Evolutionary conservation across 176 grass and related monocot genomes (phyloP).

Genomic region (Pontederia crassipes): DNA sequence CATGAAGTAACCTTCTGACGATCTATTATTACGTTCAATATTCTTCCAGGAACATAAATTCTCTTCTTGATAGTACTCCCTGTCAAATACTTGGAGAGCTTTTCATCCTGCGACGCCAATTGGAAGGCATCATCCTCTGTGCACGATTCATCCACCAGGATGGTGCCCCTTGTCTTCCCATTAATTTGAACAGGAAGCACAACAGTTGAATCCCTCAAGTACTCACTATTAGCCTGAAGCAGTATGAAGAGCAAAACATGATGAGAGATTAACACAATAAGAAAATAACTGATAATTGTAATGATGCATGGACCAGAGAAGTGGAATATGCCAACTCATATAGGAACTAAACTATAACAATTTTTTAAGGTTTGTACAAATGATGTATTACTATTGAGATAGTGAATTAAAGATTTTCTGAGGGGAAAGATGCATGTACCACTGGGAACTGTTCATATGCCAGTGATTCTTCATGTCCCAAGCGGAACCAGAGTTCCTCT

Average conservation of each 20-base stretch:
- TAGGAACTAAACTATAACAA: too few species aligned
- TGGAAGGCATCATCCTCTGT: slow-evolving; percentile 64
- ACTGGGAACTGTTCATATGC: slow-evolving; percentile 71
- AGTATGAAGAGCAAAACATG: not conserved
- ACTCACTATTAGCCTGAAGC: slow-evolving; percentile 66
- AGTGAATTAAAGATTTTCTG: too few species aligned
- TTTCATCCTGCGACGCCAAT: slow-evolving; percentile 59
- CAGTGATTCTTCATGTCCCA: slow-evolving; percentile 59
- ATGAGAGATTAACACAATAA: not conserved
- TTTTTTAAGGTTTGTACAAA: too few species aligned
- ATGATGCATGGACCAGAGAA: not conserved
- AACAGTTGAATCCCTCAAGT: slow-evolving; percentile 65
- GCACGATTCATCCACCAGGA: slow-evolving; percentile 61
- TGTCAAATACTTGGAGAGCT: slow-evolving; percentile 72
- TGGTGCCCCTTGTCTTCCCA: slow-evolving; percentile 87
- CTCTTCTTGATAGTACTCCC: slow-evolving; percentile 61
- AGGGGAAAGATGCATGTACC: slow-evolving; percentile 24
- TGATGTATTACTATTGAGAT: too few species aligned
- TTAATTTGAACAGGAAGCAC: slow-evolving; percentile 88
- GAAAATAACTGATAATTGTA: not conserved
- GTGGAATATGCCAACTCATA: too few species aligned
- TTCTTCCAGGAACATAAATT: slow-evolving; percentile 89
- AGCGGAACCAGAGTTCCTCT: slow-evolving; percentile 88
- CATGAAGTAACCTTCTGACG: slow-evolving; percentile 56
- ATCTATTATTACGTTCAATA: slow-evolving; percentile 88